Evolutionary conservation across 768 basidiomycete species (phyloP).

Genomic region (Bullera alba): DNA sequence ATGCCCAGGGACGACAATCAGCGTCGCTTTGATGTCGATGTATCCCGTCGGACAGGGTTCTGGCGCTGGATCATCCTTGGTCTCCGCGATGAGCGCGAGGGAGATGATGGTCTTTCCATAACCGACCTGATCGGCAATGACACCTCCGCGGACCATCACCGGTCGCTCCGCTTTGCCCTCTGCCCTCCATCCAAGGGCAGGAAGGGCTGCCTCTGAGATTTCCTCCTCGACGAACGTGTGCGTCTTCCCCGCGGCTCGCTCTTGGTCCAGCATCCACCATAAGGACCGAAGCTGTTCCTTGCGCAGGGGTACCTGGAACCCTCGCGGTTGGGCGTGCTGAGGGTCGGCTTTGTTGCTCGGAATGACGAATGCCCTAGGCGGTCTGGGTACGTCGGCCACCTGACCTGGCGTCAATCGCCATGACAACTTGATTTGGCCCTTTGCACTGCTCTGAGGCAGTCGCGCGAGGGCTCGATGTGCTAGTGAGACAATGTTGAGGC

Average conservation of each 20-base stretch:
- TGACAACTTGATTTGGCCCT: conserved; percentile 54
- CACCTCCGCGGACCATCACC: conserved; percentile 72
- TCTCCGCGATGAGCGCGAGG: conserved; percentile 72
- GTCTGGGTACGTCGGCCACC: conserved; percentile 37
- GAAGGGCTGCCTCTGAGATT: conserved; percentile 80
- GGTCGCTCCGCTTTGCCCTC: conserved; percentile 79
- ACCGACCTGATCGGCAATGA: conserved; percentile 91
- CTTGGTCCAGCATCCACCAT: conserved; percentile 84
- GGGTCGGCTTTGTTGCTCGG: conserved; percentile 64
- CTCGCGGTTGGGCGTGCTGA: conserved; percentile 67
- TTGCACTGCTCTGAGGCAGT: conserved; percentile 57
- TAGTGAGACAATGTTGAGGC: conserved; percentile 78
- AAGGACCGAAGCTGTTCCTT: conserved; percentile 83
- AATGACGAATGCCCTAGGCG: conserved; percentile 61
- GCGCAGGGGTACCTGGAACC: conserved; percentile 67
- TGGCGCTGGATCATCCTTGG: conserved; percentile 45
- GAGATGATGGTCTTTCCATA: conserved; percentile 97
- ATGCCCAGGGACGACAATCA: conserved; percentile 83
- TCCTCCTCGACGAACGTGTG: conserved; percentile 84
- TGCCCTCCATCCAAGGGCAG: conserved; percentile 85
- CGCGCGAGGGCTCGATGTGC: conserved; percentile 78
- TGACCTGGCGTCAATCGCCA: conserved; percentile 59
- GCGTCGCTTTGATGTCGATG: conserved; percentile 69
- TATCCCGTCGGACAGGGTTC: conserved; percentile 28
- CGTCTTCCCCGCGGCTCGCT: conserved; percentile 53